Percentiles rank a stretch among this genome's conserved stretches.
phyloP scores from a whole-genome alignment of 2,329 filamentous ascomycete species.

The Coniochaeta ligniaria region DNA sequence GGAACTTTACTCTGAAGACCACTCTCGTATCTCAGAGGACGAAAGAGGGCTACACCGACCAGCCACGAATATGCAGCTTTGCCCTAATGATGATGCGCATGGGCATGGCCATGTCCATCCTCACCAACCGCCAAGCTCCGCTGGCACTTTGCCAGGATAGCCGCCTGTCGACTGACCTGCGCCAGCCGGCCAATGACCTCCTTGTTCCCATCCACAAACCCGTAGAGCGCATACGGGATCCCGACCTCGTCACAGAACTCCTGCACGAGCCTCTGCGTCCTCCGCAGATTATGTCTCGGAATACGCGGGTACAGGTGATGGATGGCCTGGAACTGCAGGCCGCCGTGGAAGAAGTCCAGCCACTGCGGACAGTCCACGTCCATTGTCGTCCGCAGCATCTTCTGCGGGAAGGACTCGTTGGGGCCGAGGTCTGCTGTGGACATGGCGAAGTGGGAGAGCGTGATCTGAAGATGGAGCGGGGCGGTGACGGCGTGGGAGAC shows the following conservation, averaged over 20 bases:
- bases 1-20: not conserved
- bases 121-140: conserved; percentile 31
- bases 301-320: conserved; percentile 82
- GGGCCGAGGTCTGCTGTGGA: conserved; percentile 80
- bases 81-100: conserved; percentile 18
- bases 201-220: conserved; percentile 77
- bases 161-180: conserved; percentile 73
- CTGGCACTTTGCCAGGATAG: conserved; percentile 70
- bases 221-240: conserved; percentile 80
- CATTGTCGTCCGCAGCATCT: conserved; percentile 90
- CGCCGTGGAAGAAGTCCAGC: conserved; percentile 86
- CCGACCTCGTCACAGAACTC: conserved; percentile 77
- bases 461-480: conserved; percentile 83
- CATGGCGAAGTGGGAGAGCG: conserved; percentile 89
- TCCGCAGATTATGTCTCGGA: conserved; percentile 75
- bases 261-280: conserved; percentile 66
- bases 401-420: conserved; percentile 80
- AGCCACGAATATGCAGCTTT: conserved; percentile 5
- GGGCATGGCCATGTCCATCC: conserved; percentile 8
- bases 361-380: conserved; percentile 82
- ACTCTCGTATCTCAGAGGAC: not conserved
- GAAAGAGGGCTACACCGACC: conserved; percentile 6
- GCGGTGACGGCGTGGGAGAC: conserved; percentile 75
- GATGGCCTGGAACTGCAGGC: conserved; percentile 82
- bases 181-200: conserved; percentile 69